phyloP scores from a whole-genome alignment of 192 early-diverging fungal species.

The Linnemannia schmuckeri region DNA sequence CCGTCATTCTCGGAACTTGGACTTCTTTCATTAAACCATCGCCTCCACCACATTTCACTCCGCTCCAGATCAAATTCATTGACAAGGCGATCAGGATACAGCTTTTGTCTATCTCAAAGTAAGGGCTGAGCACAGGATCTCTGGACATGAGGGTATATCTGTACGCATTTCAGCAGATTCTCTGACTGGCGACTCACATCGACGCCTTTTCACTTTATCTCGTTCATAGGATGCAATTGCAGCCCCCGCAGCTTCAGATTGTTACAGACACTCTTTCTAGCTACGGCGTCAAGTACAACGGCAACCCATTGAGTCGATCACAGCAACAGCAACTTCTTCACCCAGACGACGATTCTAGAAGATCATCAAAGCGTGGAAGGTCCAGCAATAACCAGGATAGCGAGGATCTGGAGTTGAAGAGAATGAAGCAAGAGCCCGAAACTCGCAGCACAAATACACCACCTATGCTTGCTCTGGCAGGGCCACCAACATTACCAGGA shows the following conservation, averaged over 20 bases:
- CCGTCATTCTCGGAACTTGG: conserved; percentile 39
- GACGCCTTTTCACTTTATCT: background rate
- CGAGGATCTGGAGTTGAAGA: conserved; percentile 42
- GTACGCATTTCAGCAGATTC: too few relatives aligned
- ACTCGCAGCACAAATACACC: background rate
- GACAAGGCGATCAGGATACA: conserved; percentile 54
- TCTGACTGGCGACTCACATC: background rate
- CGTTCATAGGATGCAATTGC: conserved; percentile 28
- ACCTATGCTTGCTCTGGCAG: background rate
- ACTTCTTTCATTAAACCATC: conserved; percentile 19
- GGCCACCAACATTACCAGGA: background rate
- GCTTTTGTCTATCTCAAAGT: conserved; percentile 38
- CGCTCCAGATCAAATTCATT: conserved; percentile 32
- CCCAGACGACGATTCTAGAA: conserved; percentile 35
- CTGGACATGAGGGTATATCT: too few relatives aligned
- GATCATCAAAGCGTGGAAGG: conserved; percentile 35
- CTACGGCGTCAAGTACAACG: conserved; percentile 40
- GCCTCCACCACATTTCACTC: conserved; percentile 30
- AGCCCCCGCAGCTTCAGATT: conserved; percentile 34
- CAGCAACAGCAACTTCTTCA: conserved; percentile 54
- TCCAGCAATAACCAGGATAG: conserved; percentile 14
- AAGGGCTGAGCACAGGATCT: background rate
- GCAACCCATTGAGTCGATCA: conserved; percentile 27
- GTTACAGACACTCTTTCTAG: conserved; percentile 26
- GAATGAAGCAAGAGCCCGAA: conserved; percentile 29